Evolutionary conservation across 805 yeast species (phyloP).

Genomic region (Wickerhamiella parazyma): DNA sequence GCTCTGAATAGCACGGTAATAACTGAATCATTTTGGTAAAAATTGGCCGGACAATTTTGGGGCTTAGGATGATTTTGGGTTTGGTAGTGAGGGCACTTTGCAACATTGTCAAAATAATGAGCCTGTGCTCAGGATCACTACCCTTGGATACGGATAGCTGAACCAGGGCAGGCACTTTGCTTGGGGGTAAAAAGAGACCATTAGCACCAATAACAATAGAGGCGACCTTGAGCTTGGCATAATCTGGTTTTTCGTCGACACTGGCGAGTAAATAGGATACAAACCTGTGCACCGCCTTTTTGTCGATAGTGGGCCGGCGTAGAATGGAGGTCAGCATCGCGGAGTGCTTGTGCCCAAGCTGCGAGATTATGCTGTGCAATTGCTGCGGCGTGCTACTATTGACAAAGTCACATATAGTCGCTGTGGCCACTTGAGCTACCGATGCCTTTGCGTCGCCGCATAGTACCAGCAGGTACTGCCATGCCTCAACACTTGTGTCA

Average conservation of each 20-base stretch:
- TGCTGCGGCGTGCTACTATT: neutral
- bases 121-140: neutral
- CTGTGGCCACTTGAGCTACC: neutral
- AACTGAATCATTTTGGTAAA: conserved; percentile 3
- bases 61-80: conserved; percentile 12
- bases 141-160: neutral
- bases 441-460: conserved; percentile 7
- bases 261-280: conserved; percentile 6
- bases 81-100: conserved; percentile 8
- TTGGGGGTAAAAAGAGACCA: conserved; percentile 10
- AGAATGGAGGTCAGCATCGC: neutral
- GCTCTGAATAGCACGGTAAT: conserved; percentile 6
- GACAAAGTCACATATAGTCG: neutral
- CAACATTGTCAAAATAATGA: conserved; percentile 9
- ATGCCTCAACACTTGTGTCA: neutral
- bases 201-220: conserved; percentile 9
- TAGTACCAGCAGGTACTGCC: conserved; percentile 8
- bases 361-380: neutral
- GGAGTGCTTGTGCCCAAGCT: neutral
- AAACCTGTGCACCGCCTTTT: conserved; percentile 3
- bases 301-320: conserved; percentile 1
- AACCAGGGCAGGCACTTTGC: conserved; percentile 5
- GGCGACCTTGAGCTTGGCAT: conserved; percentile 6
- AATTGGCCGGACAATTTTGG: conserved; percentile 1
- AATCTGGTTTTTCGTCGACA: neutral